phyloP scores from a whole-genome alignment of 208 protist species.

The Balamuthia mandrillaris region DNA sequence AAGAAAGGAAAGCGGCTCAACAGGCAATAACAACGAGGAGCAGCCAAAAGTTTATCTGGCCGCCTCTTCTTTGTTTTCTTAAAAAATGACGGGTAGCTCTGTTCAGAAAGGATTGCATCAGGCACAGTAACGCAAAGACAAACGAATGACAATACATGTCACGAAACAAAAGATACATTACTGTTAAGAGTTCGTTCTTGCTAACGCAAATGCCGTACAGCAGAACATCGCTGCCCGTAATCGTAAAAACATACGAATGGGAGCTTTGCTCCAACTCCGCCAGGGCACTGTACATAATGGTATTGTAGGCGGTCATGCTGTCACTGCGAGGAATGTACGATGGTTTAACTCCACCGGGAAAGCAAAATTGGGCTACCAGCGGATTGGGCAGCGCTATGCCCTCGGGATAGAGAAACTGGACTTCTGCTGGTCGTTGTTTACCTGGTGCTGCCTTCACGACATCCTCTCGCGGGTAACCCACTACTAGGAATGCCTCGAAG shows the following conservation, averaged over 20 bases:
- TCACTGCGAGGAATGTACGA: too few species aligned
- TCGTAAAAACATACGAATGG: not conserved
- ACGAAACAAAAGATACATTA: not conserved
- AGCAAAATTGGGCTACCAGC: too few species aligned
- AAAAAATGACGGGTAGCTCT: too few species aligned
- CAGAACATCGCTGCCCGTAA: not conserved
- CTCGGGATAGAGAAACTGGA: too few species aligned
- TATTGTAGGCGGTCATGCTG: too few species aligned
- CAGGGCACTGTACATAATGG: too few species aligned
- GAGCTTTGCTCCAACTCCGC: too few species aligned
- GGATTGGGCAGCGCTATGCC: too few species aligned
- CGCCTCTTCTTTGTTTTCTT: not conserved
- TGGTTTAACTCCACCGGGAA: too few species aligned
- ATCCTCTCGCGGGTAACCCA: not conserved
- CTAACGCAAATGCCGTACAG: conserved; percentile 14
- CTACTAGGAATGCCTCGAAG: not conserved
- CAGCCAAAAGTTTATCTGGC: not conserved
- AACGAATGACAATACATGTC: not conserved
- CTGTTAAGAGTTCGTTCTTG: conserved; percentile 7
- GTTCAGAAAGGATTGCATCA: too few species aligned
- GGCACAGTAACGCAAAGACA: not conserved
- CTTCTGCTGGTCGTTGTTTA: too few species aligned
- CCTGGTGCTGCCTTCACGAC: too few species aligned
- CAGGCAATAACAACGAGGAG: not conserved
- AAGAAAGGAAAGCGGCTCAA: not conserved